Evolutionary conservation across 805 yeast genomes (phyloP).

Genomic region (Saccharomycopsis schoenii): DNA sequence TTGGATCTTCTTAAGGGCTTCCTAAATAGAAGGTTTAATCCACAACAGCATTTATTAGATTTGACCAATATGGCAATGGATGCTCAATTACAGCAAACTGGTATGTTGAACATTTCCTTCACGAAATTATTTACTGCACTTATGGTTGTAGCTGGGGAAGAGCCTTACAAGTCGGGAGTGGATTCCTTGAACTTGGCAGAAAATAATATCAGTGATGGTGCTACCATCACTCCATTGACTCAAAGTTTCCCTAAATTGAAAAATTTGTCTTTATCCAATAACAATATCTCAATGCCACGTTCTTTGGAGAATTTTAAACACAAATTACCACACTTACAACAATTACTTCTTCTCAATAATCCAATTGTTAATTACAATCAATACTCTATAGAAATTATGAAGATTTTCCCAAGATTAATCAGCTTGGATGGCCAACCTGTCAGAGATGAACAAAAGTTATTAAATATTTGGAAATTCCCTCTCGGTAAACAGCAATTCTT

Average conservation of each 20-base stretch:
- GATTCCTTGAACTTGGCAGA: conserved; percentile 62
- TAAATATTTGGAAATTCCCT: conserved; percentile 44
- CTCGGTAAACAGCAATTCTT: conserved; percentile 53
- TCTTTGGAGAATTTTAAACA: conserved; percentile 67
- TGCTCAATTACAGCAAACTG: conserved; percentile 45
- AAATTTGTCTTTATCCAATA: conserved; percentile 74
- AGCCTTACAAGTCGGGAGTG: conserved; percentile 32
- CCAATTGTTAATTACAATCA: conserved; percentile 46
- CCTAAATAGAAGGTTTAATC: conserved; percentile 56
- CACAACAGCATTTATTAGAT: conserved; percentile 56
- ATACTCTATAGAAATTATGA: conserved; percentile 53
- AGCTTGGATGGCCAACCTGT: conserved; percentile 70
- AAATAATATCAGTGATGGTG: conserved; percentile 52
- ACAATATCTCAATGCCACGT: conserved; percentile 49
- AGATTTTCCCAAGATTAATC: conserved; percentile 68
- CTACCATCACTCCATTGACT: conserved; percentile 35
- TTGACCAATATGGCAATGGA: conserved; percentile 58
- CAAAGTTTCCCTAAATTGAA: conserved; percentile 63
- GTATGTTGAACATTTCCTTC: conserved; percentile 51
- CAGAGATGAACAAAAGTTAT: conserved; percentile 60
- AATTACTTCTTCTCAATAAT: conserved; percentile 68
- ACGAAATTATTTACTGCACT: conserved; percentile 86
- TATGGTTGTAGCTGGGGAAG: conserved; percentile 65
- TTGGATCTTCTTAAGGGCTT: conserved; percentile 54
- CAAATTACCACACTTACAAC: conserved; percentile 65